Evolutionary conservation across 306 rosid genomes (phyloP), one percentile per base, ranked within the genome.

Genomic region (Luffa aegyptiaca): DNA sequence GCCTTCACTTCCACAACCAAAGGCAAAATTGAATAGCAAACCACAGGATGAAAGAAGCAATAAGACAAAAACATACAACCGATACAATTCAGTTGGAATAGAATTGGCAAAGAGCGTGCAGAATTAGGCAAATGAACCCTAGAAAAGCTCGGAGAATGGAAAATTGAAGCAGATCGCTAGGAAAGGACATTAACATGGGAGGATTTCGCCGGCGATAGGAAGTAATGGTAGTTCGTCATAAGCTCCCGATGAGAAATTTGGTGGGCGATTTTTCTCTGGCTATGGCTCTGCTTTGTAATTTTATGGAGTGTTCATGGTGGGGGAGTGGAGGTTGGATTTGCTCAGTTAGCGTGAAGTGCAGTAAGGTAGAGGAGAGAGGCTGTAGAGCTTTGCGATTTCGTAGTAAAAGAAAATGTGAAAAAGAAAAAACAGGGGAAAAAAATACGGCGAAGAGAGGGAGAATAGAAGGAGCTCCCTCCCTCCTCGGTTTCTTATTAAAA

Each of bases 291-390:
- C 5, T 73, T 53, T 18, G 79, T 35, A 8, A 0, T n/a, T 75
- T 53, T 75, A 35, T 51, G 59, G 79, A 53, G 63, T 33, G 17
- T 36, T 18, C 59, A 71, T 46, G 76, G 79, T 75, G 79, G 64
- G 64, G 63, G 44, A 53, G 49, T 52, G 79, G 79, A 75, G 64
- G 64, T 52, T 37, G 63, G 79, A 53, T 52, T 75, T 75, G 36
- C 79, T 53, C 63, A 75, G 79, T 75, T 52, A 36, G 79, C 79
- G 79, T 53, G 79, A 53, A 75, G 46, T 52, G 46, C 64, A 75
- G 63, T 75, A 5, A 75, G 64, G 62, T 16, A 33, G 63, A 36
- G 46, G 79, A 75, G 46, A 51, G 79, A 75, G 64, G 14, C 18
- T 8, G 48, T 8, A 52, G 63, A 75, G 79, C 63, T 51, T 74